Conservation (phyloP, 495 filamentous ascomycete species). For the Neurospora discreta region DNA sequence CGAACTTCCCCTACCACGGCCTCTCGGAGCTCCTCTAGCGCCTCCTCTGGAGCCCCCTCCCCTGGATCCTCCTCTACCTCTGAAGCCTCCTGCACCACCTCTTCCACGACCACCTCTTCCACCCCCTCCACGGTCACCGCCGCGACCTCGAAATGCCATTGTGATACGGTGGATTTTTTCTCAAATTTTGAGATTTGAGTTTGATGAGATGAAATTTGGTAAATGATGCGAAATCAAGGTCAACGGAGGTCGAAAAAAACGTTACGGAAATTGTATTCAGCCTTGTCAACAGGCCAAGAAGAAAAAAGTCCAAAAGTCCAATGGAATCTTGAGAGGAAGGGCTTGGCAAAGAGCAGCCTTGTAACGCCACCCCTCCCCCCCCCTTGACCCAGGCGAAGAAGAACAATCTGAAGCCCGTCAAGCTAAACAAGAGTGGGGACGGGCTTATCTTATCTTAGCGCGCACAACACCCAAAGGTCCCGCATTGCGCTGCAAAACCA, state of each 20-base stretch:
- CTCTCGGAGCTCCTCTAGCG: conserved; percentile 12
- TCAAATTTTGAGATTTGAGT: not conserved
- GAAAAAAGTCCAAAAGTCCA: not conserved
- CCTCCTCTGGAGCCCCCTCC: conserved; percentile 14
- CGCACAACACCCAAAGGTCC: conserved; percentile 24
- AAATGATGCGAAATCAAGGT: conserved; percentile 4
- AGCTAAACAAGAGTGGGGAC: conserved; percentile 1
- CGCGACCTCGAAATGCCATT: conserved; percentile 22
- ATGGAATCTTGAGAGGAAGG: not conserved
- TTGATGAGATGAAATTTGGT: not conserved
- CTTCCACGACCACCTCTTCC: conserved; percentile 2
- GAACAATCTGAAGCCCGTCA: not conserved
- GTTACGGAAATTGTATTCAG: conserved; percentile 16
- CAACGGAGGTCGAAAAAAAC: not conserved
- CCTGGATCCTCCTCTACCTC: conserved; percentile 8
- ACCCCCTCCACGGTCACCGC: conserved; percentile 25
- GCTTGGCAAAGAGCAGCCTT: conserved; percentile 2
- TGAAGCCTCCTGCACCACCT: conserved; percentile 15
- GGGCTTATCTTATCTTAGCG: conserved; percentile 30
- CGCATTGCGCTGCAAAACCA: conserved; percentile 24
- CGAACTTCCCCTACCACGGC: conserved; percentile 10
- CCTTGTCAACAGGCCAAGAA: conserved; percentile 12
- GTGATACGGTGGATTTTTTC: not conserved
- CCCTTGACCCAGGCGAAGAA: not conserved
- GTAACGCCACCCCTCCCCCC: conserved; percentile 4